Evolutionary conservation across 345 rosid genomes (phyloP).

Genomic region (Noccaea bulbosa): DNA sequence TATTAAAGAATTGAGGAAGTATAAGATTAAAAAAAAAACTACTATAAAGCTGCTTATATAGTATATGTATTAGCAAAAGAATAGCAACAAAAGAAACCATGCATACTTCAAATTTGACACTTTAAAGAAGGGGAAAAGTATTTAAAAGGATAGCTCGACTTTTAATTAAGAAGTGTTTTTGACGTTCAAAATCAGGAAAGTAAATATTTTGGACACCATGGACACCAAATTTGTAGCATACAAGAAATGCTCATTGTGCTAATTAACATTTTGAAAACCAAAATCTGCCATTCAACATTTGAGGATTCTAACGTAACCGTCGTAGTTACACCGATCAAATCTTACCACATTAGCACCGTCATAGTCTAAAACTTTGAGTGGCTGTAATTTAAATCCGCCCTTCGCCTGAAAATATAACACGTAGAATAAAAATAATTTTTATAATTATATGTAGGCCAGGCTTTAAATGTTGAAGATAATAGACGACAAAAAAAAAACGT

Average conservation of each 20-base stretch:
- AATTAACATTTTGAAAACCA: slow-evolving; percentile 4
- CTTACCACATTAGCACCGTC: background rate
- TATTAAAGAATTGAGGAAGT: too few relatives aligned
- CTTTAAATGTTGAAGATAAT: too few relatives aligned
- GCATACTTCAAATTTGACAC: too few relatives aligned
- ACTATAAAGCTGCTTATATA: too few relatives aligned
- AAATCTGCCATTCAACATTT: background rate
- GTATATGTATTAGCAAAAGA: too few relatives aligned
- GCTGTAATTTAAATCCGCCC: background rate
- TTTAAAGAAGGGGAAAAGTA: too few relatives aligned
- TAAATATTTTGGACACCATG: background rate
- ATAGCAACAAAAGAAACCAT: too few relatives aligned
- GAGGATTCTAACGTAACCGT: background rate
- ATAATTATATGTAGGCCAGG: too few relatives aligned
- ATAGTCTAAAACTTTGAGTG: background rate
- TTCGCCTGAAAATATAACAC: slow-evolving; percentile 5
- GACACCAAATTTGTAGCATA: background rate
- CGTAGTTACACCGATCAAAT: background rate
- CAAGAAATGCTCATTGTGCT: background rate
- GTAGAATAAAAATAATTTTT: background rate
- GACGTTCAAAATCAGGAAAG: background rate
- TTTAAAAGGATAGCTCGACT: too few relatives aligned
- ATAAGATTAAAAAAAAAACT: too few relatives aligned
- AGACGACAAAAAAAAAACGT: too few relatives aligned
- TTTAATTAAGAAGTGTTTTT: background rate